Evolutionary conservation across 208 protist genomes (phyloP), one percentile per base, ranked within the genome.

Genomic region (Leptomonas pyrrhocoris): DNA sequence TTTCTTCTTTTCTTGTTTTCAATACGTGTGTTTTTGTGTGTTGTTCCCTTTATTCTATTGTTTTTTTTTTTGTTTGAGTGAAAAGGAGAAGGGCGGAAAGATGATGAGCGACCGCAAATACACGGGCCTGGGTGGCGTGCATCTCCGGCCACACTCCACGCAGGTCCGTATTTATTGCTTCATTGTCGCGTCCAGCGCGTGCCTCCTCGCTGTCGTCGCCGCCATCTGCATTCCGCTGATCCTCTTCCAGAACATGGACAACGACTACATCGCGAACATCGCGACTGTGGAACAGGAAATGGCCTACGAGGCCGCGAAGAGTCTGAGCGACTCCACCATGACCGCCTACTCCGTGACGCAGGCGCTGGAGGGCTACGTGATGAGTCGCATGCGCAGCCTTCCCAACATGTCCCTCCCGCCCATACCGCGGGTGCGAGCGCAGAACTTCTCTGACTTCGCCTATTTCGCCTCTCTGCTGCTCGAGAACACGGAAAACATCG

Each of bases 281-380:
- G 25, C 8, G 2, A 25, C 61, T 6, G 54, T 68, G 13, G 38
- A 23, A 16, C 28, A 45, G 16, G 75, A 84, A 53, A 30, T 81
- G 15, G 51, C 23, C 4, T 54, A 69, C 28, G 57, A 55, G 0
- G 69, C 74, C 15, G 25, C 46, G 0, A 15, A 34, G 15, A 27
- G 43, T 36, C 75, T 89, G 59, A 74, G 78, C 8, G 56, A 19
- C 15, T 34, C 25, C 54, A 56, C 87, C 27, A 74, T 83, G 43
- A 80, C 78, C 48, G 72, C 71, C 54, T 46, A 84, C 40, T 67
- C 68, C 1, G 27, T 66, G 0, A 43, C 77, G 4, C 53, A 74
- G 21, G 63, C 53, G n/a, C n/a, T 90, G 58, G 74, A 82, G 46
- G 84, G 84, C 28, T 79, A 87, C 68, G 74, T 88, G 1, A 57